These are phyloP conservation scores for Helicostylum pulchrum DNA, from an alignment of 192 early-diverging fungal species.

Conservation along the genomic window DNA sequence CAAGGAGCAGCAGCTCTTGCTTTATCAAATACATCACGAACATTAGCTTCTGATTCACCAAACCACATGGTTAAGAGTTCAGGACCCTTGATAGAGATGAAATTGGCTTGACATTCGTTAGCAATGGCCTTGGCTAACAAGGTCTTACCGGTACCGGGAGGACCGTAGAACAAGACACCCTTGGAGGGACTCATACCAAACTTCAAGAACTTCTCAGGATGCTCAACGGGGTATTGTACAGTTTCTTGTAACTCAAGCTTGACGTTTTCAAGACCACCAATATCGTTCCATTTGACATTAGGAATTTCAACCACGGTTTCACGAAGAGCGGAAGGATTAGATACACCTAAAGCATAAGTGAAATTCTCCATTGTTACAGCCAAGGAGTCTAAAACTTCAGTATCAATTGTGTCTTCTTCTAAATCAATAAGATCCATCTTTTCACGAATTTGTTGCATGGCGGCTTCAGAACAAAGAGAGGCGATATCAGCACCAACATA, in stretches of 20 bases:
- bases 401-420: slow-evolving; percentile 98
- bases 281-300: slow-evolving; percentile 90
- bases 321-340: slow-evolving; percentile 97
- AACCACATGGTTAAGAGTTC: slow-evolving; percentile 99
- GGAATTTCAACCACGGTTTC: slow-evolving; percentile 98
- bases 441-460: slow-evolving; percentile 99
- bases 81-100: slow-evolving; percentile 96
- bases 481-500: slow-evolving; percentile 97
- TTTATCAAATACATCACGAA: slow-evolving; percentile 99
- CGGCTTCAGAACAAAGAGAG: slow-evolving; percentile 96
- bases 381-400: slow-evolving; percentile 90
- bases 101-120: slow-evolving; percentile 99
- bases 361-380: slow-evolving; percentile 99
- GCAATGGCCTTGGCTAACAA: slow-evolving; percentile 99
- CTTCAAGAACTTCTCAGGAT: slow-evolving; percentile 99
- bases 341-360: slow-evolving; percentile 81
- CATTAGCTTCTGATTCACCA: slow-evolving; percentile 98
- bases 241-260: slow-evolving; percentile 98
- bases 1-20: slow-evolving; percentile 96
- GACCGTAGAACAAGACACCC: slow-evolving; percentile 98
- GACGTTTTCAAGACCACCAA: slow-evolving; percentile 97
- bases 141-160: slow-evolving; percentile 98
- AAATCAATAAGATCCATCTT: slow-evolving; percentile 99
- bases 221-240: slow-evolving; percentile 98
- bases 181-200: slow-evolving; percentile 97